Evolutionary conservation across 306 rosid species (phyloP).

Genomic region (Comarum palustre): DNA sequence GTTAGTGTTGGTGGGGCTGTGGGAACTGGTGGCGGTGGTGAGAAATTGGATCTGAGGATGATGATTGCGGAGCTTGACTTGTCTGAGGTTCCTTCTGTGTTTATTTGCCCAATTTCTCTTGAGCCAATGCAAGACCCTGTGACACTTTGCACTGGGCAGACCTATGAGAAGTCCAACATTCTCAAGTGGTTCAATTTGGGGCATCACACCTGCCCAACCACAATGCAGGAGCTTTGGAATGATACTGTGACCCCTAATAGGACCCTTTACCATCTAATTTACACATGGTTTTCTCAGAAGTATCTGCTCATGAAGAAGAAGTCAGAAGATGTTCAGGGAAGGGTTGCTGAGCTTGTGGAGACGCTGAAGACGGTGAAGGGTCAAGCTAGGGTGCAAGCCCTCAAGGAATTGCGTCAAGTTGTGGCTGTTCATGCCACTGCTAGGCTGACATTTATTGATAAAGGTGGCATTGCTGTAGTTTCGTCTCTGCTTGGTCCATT

Average conservation of each 20-base stretch:
- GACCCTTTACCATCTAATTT: slow-evolving; percentile 54
- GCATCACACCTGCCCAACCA: slow-evolving; percentile 71
- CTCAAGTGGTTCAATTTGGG: slow-evolving; percentile 72
- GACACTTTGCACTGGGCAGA: slow-evolving; percentile 78
- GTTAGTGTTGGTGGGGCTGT: slow-evolving; percentile 38
- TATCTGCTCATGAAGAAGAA: slow-evolving; percentile 63
- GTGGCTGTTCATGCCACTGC: slow-evolving; percentile 56
- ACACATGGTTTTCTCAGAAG: slow-evolving; percentile 72
- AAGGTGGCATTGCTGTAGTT: slow-evolving; percentile 57
- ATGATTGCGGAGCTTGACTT: slow-evolving; percentile 73
- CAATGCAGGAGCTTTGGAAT: slow-evolving; percentile 91
- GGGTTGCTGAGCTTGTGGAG: slow-evolving; percentile 64
- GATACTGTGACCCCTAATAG: slow-evolving; percentile 67
- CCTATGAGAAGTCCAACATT: slow-evolving; percentile 73
- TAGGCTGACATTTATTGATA: slow-evolving; percentile 48
- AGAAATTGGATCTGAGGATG: slow-evolving; percentile 69
- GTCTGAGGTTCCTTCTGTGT: slow-evolving; percentile 63
- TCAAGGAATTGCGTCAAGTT: slow-evolving; percentile 63
- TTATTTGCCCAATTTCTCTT: slow-evolving; percentile 77
- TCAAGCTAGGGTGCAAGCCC: slow-evolving; percentile 66
- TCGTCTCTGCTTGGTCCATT: slow-evolving; percentile 63
- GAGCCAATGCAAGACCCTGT: slow-evolving; percentile 89
- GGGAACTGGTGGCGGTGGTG: slow-evolving; percentile 32
- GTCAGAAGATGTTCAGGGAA: slow-evolving; percentile 74
- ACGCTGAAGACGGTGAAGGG: slow-evolving; percentile 68